Evolutionary conservation across 768 basidiomycete genomes (phyloP), one percentile per base, ranked within the genome.

Genomic region (Myochromella boudieri): DNA sequence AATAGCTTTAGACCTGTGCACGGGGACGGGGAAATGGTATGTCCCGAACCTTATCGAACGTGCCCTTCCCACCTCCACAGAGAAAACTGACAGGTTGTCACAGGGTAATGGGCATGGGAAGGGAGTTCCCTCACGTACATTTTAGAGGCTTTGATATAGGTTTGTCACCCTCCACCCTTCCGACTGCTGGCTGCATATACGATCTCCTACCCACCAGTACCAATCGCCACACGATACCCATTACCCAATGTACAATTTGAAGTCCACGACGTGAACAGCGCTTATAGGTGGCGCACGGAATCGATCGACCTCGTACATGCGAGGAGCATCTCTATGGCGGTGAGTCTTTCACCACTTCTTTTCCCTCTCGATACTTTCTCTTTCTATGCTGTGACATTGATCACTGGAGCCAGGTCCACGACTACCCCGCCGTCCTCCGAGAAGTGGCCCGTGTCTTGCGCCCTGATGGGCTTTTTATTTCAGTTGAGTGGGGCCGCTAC

Each of bases 111-210:
- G 85, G 89, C 54, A 85, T 91, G 82, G 85, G 84, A 44, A 63
- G 59, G 37, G 69, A 71, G 39, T 91, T 84, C 60, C 82, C 81
- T 14, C 69, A 77, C 56, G 84, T 80, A 51, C 66, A 68, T 55
- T 87, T 91, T 61, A 71, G 76, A 54, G 90, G 85, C 32, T 63
- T 88, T 42, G 90, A 92, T 66, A 84, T 89, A 54, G 89, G 89
- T 90, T 63, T 56, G 76, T 46, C 55, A 33, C 33, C 43, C 36
- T 42, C 33, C 34, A 51, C 44, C 52, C 37, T 42, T 24, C 52
- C 46, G 15, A 15, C 46, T 46, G 44, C 24, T 54, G 49, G 37
- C 54, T 54, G 44, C 26, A 8, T 40, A 15, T 40, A 42, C n/a
- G 29, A 6, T 15, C 15, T 22, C 22, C 41, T 42, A n/a, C n/a